Evolutionary conservation across 148 eudicot genomes (phyloP).

Genomic region (Rhododendron henanense): DNA sequence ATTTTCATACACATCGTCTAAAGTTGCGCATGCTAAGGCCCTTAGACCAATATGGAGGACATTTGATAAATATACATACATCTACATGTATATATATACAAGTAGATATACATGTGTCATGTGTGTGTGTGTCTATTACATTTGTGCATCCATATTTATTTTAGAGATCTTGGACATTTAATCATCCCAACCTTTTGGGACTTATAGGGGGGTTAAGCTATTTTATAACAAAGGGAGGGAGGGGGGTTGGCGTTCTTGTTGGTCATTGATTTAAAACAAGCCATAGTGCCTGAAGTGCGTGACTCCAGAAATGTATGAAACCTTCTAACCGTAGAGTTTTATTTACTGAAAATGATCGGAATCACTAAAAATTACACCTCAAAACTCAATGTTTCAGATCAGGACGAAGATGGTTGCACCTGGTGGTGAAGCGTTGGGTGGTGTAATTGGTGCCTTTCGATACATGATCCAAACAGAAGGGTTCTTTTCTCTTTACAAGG

Average conservation of each 20-base stretch:
- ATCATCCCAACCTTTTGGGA: neutral
- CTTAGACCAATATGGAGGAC: neutral
- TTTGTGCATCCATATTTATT: neutral
- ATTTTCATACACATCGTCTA: neutral
- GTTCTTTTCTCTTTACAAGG: constrained; percentile 90
- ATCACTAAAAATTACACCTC: neutral
- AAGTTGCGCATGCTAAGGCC: neutral
- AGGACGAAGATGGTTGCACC: constrained; percentile 95
- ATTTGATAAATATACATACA: neutral
- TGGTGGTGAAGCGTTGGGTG: constrained; percentile 95
- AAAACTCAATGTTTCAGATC: constrained; percentile 46
- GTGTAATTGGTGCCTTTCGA: constrained; percentile 71
- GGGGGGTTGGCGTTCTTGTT: neutral
- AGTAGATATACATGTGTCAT: neutral
- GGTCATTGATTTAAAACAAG: neutral
- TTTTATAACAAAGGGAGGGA: neutral
- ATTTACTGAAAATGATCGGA: neutral
- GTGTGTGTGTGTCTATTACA: neutral
- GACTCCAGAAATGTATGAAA: neutral
- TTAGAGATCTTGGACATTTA: neutral
- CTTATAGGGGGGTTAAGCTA: neutral
- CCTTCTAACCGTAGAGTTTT: neutral
- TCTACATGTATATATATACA: neutral
- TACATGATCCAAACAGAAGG: constrained; percentile 91
- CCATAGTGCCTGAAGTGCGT: neutral